phyloP scores from a whole-genome alignment of 352 stramenopile species.

The Phytophthora cactorum region DNA sequence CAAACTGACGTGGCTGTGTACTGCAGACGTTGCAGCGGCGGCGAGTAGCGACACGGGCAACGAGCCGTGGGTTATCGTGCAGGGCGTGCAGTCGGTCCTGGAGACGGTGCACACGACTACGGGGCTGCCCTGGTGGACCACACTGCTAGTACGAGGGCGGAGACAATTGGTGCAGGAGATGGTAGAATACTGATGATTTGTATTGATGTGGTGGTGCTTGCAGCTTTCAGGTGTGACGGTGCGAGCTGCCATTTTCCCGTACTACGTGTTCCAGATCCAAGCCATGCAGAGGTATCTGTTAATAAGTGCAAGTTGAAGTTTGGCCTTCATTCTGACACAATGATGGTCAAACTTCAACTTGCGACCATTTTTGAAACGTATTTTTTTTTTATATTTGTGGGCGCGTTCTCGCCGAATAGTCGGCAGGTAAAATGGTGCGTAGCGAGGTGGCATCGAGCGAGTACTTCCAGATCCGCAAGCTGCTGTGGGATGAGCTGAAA shows the following conservation, averaged over 20 bases:
- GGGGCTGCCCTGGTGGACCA: conserved; percentile 80
- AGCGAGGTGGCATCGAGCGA: conserved; percentile 45
- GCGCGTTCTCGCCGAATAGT: neutral
- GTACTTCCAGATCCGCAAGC: conserved; percentile 70
- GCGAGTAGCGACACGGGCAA: conserved; percentile 22
- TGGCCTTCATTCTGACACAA: conserved; percentile 15
- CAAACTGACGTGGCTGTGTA: conserved; percentile 1
- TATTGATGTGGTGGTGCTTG: neutral
- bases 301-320: conserved; percentile 16
- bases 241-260: conserved; percentile 69
- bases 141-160: conserved; percentile 46
- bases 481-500: conserved; percentile 83
- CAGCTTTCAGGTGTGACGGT: conserved; percentile 70
- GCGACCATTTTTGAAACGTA: conserved; percentile 3
- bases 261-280: conserved; percentile 78
- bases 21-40: conserved; percentile 39
- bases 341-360: conserved; percentile 31
- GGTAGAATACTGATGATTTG: conserved; percentile 9
- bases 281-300: conserved; percentile 54
- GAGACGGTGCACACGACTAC: conserved; percentile 70
- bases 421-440: conserved; percentile 1
- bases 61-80: conserved; percentile 59
- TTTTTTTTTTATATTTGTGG: conserved; percentile 6
- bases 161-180: neutral
- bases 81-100: conserved; percentile 63